Percentiles rank a stretch among this genome's conserved stretches.
phyloP scores from a whole-genome alignment of 2,329 filamentous ascomycete species.

The Aspergillus hiratsukae region DNA sequence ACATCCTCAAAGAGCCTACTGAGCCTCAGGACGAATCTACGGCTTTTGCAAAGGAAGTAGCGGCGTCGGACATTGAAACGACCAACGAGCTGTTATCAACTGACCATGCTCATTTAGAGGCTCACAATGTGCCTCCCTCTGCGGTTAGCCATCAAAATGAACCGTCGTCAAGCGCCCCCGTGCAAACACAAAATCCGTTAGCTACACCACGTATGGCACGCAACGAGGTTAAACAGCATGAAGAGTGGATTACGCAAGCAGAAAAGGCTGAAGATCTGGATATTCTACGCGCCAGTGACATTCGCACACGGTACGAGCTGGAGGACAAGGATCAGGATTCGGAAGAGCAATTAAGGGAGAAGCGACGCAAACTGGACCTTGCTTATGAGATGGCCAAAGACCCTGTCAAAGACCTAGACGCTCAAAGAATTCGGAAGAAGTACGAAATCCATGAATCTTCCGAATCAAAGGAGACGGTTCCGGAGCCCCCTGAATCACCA shows the following conservation, averaged over 20 bases:
- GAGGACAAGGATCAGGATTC: constrained; percentile 16
- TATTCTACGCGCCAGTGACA: constrained; percentile 32
- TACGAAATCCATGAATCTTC: constrained; percentile 12
- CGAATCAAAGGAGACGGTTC: background rate
- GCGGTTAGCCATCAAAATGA: background rate
- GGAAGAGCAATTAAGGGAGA: constrained; percentile 14
- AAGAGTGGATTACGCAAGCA: constrained; percentile 4
- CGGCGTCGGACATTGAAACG: background rate
- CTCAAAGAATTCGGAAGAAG: constrained; percentile 19
- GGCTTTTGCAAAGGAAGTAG: background rate
- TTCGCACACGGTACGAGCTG: constrained; percentile 28
- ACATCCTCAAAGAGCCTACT: background rate
- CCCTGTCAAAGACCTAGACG: constrained; percentile 12
- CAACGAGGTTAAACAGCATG: background rate
- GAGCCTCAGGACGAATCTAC: background rate
- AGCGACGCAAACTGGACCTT: constrained; percentile 17
- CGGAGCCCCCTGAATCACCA: background rate
- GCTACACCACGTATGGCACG: background rate
- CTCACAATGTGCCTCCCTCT: background rate
- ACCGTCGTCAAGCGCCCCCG: background rate
- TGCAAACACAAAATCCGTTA: background rate
- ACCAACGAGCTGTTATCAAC: background rate
- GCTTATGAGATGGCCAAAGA: constrained; percentile 16
- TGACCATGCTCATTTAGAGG: background rate
- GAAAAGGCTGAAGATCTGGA: constrained; percentile 30